Percentiles rank a stretch among this genome's conserved stretches.
Conservation (phyloP, 768 basidiomycete genomes). For the Russula sp. region DNA sequence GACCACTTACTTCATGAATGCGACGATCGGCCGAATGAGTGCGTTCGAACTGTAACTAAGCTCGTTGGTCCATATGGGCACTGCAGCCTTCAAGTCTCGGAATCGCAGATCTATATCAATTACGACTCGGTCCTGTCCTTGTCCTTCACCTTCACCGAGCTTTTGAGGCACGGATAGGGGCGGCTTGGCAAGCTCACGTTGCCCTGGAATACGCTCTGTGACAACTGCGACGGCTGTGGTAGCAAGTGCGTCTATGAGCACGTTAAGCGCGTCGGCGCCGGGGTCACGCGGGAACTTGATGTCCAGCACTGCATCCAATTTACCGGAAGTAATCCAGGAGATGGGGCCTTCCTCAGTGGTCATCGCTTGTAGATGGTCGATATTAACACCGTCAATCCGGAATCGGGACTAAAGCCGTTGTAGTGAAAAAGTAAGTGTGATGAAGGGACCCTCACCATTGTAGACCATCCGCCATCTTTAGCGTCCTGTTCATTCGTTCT, state of each 20-base stretch:
- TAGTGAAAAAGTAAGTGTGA: background rate
- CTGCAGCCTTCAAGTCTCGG: slow-evolving; percentile 89
- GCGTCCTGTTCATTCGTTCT: slow-evolving; percentile 82
- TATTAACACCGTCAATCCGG: slow-evolving; percentile 92
- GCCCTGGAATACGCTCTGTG: slow-evolving; percentile 74
- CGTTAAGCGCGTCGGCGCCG: slow-evolving; percentile 63
- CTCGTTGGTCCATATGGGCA: slow-evolving; percentile 86
- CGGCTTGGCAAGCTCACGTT: slow-evolving; percentile 80
- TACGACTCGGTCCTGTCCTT: slow-evolving; percentile 48
- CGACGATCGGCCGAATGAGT: slow-evolving; percentile 90
- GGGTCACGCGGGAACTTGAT: slow-evolving; percentile 92
- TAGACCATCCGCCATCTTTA: slow-evolving; percentile 67
- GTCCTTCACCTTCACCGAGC: slow-evolving; percentile 31
- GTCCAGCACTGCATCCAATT: slow-evolving; percentile 93
- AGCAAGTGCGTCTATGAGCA: slow-evolving; percentile 86
- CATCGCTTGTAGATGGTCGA: slow-evolving; percentile 89
- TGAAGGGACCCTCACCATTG: slow-evolving; percentile 8
- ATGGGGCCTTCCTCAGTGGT: slow-evolving; percentile 82
- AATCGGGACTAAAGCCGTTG: slow-evolving; percentile 66
- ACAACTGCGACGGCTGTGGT: slow-evolving; percentile 48
- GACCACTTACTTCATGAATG: slow-evolving; percentile 82
- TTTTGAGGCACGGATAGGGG: slow-evolving; percentile 68
- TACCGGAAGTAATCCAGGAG: slow-evolving; percentile 97
- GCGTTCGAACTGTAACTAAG: slow-evolving; percentile 91
- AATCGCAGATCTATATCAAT: slow-evolving; percentile 95